These are phyloP conservation scores for Symbiodinium pilosum DNA, from an alignment of 73 alveolate genomes.

Conservation along the genomic window DNA sequence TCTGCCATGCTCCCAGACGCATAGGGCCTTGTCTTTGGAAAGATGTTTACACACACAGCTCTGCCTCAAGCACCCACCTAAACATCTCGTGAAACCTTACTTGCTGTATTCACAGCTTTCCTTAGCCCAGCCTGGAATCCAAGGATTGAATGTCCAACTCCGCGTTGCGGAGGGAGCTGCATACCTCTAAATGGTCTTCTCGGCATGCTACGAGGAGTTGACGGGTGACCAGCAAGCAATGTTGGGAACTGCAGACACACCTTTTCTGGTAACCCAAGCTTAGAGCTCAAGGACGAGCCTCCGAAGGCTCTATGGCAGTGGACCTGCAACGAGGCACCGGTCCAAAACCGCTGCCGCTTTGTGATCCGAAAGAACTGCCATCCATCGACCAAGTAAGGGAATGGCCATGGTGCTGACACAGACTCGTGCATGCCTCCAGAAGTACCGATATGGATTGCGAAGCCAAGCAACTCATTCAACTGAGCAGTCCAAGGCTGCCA, in stretches of 20 bases:
- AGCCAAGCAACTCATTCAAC: too few relatives aligned
- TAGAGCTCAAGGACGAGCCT: background rate
- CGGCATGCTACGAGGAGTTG: too few relatives aligned
- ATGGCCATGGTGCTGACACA: constrained; percentile 57
- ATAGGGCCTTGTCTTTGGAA: too few relatives aligned
- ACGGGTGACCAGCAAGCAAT: too few relatives aligned
- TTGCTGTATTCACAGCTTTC: background rate
- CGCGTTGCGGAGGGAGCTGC: constrained; percentile 58
- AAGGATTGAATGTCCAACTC: constrained; percentile 76
- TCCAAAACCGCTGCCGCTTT: too few relatives aligned
- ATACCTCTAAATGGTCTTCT: background rate
- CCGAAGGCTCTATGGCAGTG: constrained; percentile 48
- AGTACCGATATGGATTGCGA: too few relatives aligned
- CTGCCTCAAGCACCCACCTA: too few relatives aligned
- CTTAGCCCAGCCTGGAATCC: constrained; percentile 25
- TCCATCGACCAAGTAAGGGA: too few relatives aligned
- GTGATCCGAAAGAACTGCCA: background rate
- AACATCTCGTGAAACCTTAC: background rate
- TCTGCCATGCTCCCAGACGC: constrained; percentile 94
- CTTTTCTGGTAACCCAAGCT: too few relatives aligned
- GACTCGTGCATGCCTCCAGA: constrained; percentile 87
- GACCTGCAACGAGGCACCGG: constrained; percentile 16
- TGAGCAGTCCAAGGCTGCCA: background rate
- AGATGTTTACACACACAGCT: too few relatives aligned
- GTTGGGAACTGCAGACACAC: too few relatives aligned